Evolutionary conservation across 1,284 basidiomycete genomes (phyloP), one percentile per base, ranked within the genome.

Genomic region (Serendipita sp.): DNA sequence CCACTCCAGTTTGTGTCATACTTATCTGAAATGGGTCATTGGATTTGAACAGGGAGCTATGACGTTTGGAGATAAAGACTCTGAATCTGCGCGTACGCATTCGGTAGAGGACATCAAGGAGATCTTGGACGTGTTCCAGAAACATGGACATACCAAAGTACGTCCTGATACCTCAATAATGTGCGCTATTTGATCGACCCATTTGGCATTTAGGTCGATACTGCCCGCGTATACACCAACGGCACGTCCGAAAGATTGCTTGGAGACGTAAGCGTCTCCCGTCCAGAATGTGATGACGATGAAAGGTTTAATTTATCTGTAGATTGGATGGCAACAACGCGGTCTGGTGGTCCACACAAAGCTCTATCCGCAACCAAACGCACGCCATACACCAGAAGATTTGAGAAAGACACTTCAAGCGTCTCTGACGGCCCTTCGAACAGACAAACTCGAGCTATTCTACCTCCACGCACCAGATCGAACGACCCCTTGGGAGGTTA

Each of bases 381-480:
- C 22, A 38, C 41, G 26, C 34, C 32, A 60, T 43, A 35, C 12
- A 2, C 29, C 60, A 26, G 61, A 73, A 70, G 74, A 74, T 47
- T 66, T 79, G 45, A 75, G 79, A 47, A 76, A 75, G 62, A 70
- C 78, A 62, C 72, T 83, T 3, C 70, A 77, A 45, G 66, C 66
- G 41, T 79, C 77, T 15, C 67, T 80, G 62, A 74, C 76, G 60
- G 77, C 79, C 30, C 67, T 53, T 30, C n/a, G 29, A 10, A 71
- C 74, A 3, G 69, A 74, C 41, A 70, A 64, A 43, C 65, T 78
- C 32, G 78, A 81, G 47, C 74, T 82, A 66, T 82, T 74, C 71
- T 83, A 82, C 70, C 73, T 83, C 2, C 81, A 83, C 66, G 77
- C 73, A 2, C 79, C 81, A 3, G 81, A 83, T 66, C 75, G 80